Percentiles rank a stretch among this genome's conserved stretches.
Conservation (phyloP, 2,329 filamentous ascomycete species). For the Curvularia spicifera region DNA sequence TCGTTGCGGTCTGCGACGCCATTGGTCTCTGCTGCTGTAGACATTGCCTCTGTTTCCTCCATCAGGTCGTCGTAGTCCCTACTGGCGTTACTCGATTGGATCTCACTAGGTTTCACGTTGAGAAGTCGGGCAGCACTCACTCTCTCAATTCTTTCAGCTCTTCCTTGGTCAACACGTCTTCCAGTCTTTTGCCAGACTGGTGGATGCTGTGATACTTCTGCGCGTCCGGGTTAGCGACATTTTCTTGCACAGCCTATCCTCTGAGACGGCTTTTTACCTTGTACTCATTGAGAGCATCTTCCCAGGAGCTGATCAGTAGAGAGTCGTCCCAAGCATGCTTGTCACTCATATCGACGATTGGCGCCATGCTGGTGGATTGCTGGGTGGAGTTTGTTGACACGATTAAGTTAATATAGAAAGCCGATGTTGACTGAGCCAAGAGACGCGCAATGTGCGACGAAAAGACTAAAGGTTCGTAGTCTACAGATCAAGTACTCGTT, state of each 20-base stretch:
- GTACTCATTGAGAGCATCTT: constrained; percentile 47
- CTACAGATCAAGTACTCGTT: background rate
- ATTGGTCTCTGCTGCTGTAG: constrained; percentile 23
- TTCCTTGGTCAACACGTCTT: constrained; percentile 43
- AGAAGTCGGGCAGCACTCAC: constrained; percentile 23
- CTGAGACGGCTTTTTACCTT: constrained; percentile 32
- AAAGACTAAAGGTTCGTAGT: background rate
- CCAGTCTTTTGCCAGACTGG: constrained; percentile 44
- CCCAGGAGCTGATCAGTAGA: constrained; percentile 44
- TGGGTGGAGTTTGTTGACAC: background rate
- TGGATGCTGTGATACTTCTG: constrained; percentile 51
- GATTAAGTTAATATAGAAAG: background rate
- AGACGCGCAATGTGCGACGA: background rate
- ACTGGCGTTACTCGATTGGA: constrained; percentile 19
- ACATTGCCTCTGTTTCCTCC: constrained; percentile 31
- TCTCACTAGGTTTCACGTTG: background rate
- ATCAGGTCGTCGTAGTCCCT: constrained; percentile 45
- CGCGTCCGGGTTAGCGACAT: constrained; percentile 13
- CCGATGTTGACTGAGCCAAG: background rate
- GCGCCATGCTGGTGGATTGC: constrained; percentile 26
- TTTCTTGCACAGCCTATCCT: background rate
- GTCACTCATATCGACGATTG: constrained; percentile 38
- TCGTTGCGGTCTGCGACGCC: constrained; percentile 33
- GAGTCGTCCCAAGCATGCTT: constrained; percentile 50
- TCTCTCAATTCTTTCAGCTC: constrained; percentile 41